Base-by-base conservation (phyloP, 2,329 filamentous ascomycete species). In the Colletotrichum eremochloae region DNA sequence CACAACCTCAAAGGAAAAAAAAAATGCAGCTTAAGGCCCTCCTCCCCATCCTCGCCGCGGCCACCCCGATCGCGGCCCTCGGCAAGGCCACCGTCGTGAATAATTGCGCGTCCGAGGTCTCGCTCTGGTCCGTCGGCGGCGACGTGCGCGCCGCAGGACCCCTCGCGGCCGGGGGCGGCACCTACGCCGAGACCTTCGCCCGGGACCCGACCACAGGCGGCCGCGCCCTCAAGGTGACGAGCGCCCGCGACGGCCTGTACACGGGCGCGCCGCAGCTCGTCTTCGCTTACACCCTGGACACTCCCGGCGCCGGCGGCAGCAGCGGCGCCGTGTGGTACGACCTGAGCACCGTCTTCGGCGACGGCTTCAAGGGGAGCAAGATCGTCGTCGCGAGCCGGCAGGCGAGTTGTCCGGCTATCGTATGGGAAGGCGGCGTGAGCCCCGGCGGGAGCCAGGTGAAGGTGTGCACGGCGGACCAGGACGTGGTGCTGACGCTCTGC, bases 281-380 rank as follows among this genome's bases (percentile, higher is more conserved):
- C 73, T 83, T 81, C 58, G 82, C 82, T 46, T 83, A 82, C 75
- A 83, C 75, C 76, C 79, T 84, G 42, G 79, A 82, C 62, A 83
- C 75, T 76, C 79, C 84, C 38, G 79, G 81, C 62, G 75, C 74
- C 60, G 75, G 74, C 62, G 70, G 52, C 64, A 72, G 71, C 9
- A 75, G 75, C 65, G 71, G 52, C 63, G 72, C 71, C 7, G 69
- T 84, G 63, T 84, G 80, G 80, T 84, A 84, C 69, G 83, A 84
- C 71, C 75, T 84, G 33, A 81, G 77, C 75, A 78, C 79, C 71
- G 80, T 83, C 20, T 84, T 84, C 60, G 83, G 83, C n/a, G 78
- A 83, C 66, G 75, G 79, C 5, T 83, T 84, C 33, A 65, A 60
- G 15, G 81, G 81, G 9, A 71, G 76, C 58, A 81, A 80, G 76